Evolutionary conservation across 1,284 basidiomycete genomes (phyloP).

Genomic region (Salmacisia buchloeana): DNA sequence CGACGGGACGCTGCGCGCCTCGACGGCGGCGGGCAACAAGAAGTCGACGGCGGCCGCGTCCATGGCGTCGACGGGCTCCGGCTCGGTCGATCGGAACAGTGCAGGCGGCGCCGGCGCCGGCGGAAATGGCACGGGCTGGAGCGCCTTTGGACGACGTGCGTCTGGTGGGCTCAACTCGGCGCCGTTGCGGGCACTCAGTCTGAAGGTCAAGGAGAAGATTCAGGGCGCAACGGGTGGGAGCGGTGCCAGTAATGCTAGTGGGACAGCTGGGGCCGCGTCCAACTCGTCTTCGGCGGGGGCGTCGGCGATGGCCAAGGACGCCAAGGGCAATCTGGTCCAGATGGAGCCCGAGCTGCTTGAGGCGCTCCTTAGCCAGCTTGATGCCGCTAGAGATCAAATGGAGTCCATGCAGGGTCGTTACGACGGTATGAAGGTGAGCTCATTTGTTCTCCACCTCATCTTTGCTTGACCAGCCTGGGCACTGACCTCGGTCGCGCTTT

Average conservation of each 20-base stretch:
- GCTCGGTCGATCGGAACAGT: not conserved
- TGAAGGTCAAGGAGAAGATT: constrained; percentile 6
- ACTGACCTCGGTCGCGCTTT: not conserved
- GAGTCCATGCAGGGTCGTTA: constrained; percentile 4
- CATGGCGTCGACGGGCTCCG: not conserved
- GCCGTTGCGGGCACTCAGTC: not conserved
- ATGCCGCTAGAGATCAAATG: constrained; percentile 1
- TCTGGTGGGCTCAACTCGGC: not conserved
- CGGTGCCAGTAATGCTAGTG: not conserved
- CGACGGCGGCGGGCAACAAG: not conserved
- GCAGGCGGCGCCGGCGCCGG: no score
- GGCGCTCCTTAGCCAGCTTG: not conserved
- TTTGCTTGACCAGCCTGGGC: not conserved
- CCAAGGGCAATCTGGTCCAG: not conserved
- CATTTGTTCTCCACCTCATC: no score
- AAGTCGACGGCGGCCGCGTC: not conserved
- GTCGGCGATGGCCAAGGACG: not conserved
- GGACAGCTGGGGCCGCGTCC: not conserved
- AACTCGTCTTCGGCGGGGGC: not conserved
- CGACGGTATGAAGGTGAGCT: constrained; percentile 5
- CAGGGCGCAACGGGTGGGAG: not conserved
- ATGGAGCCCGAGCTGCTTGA: constrained; percentile 1
- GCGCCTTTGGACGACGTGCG: no score
- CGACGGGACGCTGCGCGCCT: not conserved
- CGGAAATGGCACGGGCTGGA: no score